phyloP scores from a whole-genome alignment of 2,329 filamentous ascomycete genomes.

The Sporothrix schenckii region DNA sequence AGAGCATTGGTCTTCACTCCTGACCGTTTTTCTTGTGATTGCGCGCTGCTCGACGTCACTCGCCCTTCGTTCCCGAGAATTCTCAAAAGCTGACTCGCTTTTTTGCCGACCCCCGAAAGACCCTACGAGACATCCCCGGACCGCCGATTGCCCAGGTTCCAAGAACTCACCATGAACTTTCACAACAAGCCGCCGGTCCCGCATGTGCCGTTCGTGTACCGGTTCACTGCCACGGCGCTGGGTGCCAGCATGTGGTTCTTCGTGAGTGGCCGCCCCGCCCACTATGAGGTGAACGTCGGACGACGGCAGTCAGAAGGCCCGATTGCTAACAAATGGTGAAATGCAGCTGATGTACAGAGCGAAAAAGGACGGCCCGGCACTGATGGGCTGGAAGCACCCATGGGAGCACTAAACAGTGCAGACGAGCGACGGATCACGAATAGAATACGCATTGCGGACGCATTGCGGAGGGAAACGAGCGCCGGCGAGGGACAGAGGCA shows the following conservation, averaged over 20 bases:
- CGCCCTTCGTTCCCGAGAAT: no score
- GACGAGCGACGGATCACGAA: not conserved
- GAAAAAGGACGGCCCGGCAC: slow-evolving; percentile 85
- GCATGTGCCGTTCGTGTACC: slow-evolving; percentile 67
- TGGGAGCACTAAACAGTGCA: slow-evolving; percentile 76
- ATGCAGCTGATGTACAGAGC: slow-evolving; percentile 88
- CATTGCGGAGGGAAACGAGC: not conserved
- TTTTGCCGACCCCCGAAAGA: not conserved
- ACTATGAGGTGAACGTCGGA: not conserved
- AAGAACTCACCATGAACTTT: slow-evolving; percentile 33
- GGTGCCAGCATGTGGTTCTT: slow-evolving; percentile 99
- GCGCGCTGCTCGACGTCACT: not conserved
- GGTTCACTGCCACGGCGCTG: slow-evolving; percentile 81
- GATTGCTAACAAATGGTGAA: slow-evolving; percentile 30
- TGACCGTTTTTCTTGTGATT: not conserved
- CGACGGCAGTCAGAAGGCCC: not conserved
- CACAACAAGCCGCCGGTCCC: slow-evolving; percentile 42
- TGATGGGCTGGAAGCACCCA: slow-evolving; percentile 93
- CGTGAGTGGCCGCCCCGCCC: slow-evolving; percentile 60
- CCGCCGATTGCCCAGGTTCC: not conserved
- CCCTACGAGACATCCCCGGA: not conserved
- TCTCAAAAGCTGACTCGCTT: not conserved
- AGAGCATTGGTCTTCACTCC: not conserved
- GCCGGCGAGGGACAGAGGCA: not conserved
- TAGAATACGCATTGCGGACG: not conserved